Evolutionary conservation across 306 rosid genomes (phyloP), one percentile per base, ranked within the genome.

Genomic region (Cucumis sativus): DNA sequence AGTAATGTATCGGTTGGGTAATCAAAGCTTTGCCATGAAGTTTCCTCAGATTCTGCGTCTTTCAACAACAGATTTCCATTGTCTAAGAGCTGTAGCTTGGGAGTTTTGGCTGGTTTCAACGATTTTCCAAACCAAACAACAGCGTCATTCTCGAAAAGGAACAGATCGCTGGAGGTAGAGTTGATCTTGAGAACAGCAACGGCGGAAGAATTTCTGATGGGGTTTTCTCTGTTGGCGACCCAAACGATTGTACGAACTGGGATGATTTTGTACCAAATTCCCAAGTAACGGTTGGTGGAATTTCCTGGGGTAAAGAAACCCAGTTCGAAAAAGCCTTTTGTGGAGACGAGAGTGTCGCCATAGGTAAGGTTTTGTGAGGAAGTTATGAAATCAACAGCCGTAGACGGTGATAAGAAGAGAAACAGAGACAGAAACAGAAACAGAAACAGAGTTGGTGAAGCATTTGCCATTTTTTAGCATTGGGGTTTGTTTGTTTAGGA

Each of bases 11-110:
- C 90, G 45, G 81, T 71, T 20, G 93, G 96, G 71, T 91, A 82
- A 52, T 91, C 93, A 60, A 87, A 88, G 80, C 93, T 86, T 56
- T 91, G 89, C 96, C 93, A 88, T 75, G 82, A 68, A 73, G 67
- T 79, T 17, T 41, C 39, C 55, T 64, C 82, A 2, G 82, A 55
- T 39, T 64, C 74, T 14, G 78, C 69, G 20, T 83, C 88, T 21
- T 63, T 68, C 39, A 84, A 17, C 0, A 91, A 87, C 13, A 89
- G 82, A 63, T 89, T 91, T 35, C 90, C 96, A 10, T 84, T 79
- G 78, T 83, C 80, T 65, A 84, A 77, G 21, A 89, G 89, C 83
- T 84, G 81, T 1, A 76, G 28, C 6, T 62, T 61, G 25, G 85
- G 87, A 37, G 77, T 85, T 15, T 21, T 45, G 2, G 56, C 81